Evolutionary conservation across 2,329 filamentous ascomycete genomes (phyloP), one percentile per base, ranked within the genome.

Genomic region (Fusarium ramigenum): DNA sequence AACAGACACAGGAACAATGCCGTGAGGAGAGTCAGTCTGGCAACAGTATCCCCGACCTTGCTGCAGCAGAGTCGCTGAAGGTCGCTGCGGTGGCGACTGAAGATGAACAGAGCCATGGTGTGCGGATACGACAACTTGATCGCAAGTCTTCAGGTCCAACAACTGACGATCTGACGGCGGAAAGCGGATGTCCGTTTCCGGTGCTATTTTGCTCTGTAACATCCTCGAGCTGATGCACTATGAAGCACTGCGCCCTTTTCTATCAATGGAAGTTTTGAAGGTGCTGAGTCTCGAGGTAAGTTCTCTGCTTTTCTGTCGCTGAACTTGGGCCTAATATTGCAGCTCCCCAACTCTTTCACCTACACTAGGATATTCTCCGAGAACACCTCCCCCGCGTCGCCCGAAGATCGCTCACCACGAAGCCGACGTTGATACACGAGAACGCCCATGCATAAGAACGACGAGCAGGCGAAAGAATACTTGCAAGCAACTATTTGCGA

Each of bases 401-500:
- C 10, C 16, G 16, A 25, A 18, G 4, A 12, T 44, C 9, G 16
- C 42, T 43, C 7, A 10, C 10, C 10, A 44, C 16, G 7, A 25
- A 25, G 9, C n/a, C n/a, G 10, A 18, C 10, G 5, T 79, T 5
- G 71, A 77, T 12, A 34, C 5, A 54, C 78, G 49, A 63, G 47
- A 19, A 37, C 47, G 3, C 32, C 47, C 16, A 59, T 70, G 9
- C n/a, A 66, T 7, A 47, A 61, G 11, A 63, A 65, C 16, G 70
- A 71, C 18, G 56, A 75, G 30, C 60, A 54, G 37, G 32, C 63
- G 9, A 69, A 75, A 32, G 39, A 65, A 10, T 36, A 70, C 19
- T 18, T 81, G 4, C 70, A 70, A 21, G 32, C 23, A 7, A 46
- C 73, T 28, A 54, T 77, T 19, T 44, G 53, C 2, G 69, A 70